Conservation (phyloP, 805 yeast genomes). For the Ogataea haglerorum region DNA sequence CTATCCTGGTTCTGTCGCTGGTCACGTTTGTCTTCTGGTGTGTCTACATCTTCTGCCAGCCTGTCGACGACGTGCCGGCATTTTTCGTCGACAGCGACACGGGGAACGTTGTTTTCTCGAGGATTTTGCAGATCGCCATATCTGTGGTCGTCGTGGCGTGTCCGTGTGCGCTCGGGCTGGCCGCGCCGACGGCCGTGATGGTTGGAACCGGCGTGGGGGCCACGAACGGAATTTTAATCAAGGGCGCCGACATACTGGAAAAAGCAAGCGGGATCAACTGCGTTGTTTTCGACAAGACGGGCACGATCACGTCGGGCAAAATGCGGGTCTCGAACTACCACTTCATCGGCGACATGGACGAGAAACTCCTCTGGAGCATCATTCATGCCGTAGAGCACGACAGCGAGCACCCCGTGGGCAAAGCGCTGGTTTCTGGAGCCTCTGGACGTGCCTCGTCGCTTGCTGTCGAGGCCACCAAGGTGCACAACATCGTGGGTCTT, state of each 20-base stretch:
- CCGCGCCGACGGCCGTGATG: constrained; percentile 99
- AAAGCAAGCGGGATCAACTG: constrained; percentile 58
- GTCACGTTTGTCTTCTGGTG: constrained; percentile 68
- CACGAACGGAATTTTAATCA: constrained; percentile 78
- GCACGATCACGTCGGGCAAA: constrained; percentile 84
- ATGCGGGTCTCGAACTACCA: constrained; percentile 45
- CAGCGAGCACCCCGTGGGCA: constrained; percentile 88
- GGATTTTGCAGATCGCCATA: constrained; percentile 66
- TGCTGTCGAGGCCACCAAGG: constrained; percentile 30
- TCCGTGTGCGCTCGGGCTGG: constrained; percentile 96
- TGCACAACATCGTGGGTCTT: constrained; percentile 40
- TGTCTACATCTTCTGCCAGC: constrained; percentile 30
- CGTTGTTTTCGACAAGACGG: constrained; percentile 91
- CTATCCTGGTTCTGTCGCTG: constrained; percentile 57
- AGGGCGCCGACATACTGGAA: constrained; percentile 90
- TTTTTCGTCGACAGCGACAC: constrained; percentile 26
- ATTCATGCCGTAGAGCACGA: constrained; percentile 58
- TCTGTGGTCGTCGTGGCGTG: constrained; percentile 97
- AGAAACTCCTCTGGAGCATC: constrained; percentile 44
- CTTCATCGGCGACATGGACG: constrained; percentile 17
- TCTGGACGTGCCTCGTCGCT: constrained; percentile 3
- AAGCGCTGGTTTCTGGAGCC: constrained; percentile 51
- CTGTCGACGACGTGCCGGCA: constrained; percentile 21
- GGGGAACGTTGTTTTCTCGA: constrained; percentile 21
- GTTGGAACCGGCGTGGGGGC: constrained; percentile 99